phyloP scores from a whole-genome alignment of 352 stramenopile genomes.

The Phytophthora uliginosa region DNA sequence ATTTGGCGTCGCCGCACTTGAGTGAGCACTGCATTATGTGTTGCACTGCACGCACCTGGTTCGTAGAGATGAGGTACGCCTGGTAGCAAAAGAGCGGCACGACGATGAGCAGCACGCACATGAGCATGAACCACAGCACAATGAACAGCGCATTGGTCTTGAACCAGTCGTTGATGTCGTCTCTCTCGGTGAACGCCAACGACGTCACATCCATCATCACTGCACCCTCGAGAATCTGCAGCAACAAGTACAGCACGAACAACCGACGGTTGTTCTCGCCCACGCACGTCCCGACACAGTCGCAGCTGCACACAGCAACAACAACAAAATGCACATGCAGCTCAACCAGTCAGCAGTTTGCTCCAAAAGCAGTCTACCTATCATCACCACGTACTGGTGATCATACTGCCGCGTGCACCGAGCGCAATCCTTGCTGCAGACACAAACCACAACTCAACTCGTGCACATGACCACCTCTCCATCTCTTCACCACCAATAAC shows the following conservation, averaged over 20 bases:
- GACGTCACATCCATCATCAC: conserved; percentile 62
- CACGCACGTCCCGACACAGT: conserved; percentile 83
- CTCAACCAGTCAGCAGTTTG: not conserved
- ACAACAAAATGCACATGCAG: not conserved
- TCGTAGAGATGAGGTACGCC: conserved; percentile 73
- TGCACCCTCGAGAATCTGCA: conserved; percentile 64
- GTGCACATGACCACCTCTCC: not conserved
- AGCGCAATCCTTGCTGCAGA: conserved; percentile 74
- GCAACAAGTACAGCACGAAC: conserved; percentile 75
- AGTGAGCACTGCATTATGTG: not conserved
- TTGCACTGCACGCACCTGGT: conserved; percentile 40
- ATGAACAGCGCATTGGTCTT: conserved; percentile 74
- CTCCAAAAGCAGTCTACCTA: not conserved
- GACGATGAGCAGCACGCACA: conserved; percentile 70
- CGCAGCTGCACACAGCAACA: conserved; percentile 53
- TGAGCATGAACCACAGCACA: conserved; percentile 65
- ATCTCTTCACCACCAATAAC: not conserved
- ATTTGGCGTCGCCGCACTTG: not conserved
- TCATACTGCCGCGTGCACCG: conserved; percentile 84
- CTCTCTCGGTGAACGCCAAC: conserved; percentile 61
- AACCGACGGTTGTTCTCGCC: conserved; percentile 73
- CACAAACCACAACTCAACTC: conserved; percentile 1
- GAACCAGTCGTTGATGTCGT: conserved; percentile 79
- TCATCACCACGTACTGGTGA: conserved; percentile 65
- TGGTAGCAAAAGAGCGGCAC: conserved; percentile 78